Percentiles rank a stretch among this genome's conserved stretches.
Conservation (phyloP, 257 asterid genomes). For the Solanum boliviense region DNA sequence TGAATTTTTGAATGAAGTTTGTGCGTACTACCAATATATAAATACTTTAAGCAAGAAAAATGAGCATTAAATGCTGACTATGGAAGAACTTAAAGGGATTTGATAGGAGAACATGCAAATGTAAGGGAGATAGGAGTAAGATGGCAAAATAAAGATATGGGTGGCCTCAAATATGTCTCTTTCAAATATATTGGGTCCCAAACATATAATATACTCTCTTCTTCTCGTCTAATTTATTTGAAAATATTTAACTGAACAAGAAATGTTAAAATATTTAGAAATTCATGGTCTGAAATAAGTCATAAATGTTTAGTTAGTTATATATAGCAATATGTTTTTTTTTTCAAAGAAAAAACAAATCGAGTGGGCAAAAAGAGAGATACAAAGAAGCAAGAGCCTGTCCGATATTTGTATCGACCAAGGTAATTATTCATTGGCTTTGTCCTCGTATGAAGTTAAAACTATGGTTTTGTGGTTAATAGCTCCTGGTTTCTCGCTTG, state of each 20-base stretch:
- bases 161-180: slow-evolving; percentile 40
- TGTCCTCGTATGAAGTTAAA: slow-evolving; percentile 25
- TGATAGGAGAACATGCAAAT: slow-evolving; percentile 44
- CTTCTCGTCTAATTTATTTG: too few species aligned
- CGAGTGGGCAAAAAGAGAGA: slow-evolving; percentile 10
- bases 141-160: slow-evolving; percentile 29
- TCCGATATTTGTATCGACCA: slow-evolving; percentile 35
- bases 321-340: too few species aligned
- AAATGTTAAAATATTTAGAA: neutral
- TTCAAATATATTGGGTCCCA: slow-evolving; percentile 19
- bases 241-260: neutral
- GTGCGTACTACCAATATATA: neutral
- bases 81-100: slow-evolving; percentile 6
- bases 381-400: slow-evolving; percentile 61
- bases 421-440: slow-evolving; percentile 33
- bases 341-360: too few species aligned
- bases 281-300: neutral
- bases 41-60: neutral
- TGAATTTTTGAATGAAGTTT: neutral
- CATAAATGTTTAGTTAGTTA: rapidly evolving
- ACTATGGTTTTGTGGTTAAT: slow-evolving; percentile 23
- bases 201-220: neutral
- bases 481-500: slow-evolving; percentile 31
- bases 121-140: slow-evolving; percentile 42
- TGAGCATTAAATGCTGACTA: slow-evolving; percentile 42